These are phyloP conservation scores for Singerocomus rubriflavus DNA, from an alignment of 1,284 basidiomycete species.

Conservation along the genomic window DNA sequence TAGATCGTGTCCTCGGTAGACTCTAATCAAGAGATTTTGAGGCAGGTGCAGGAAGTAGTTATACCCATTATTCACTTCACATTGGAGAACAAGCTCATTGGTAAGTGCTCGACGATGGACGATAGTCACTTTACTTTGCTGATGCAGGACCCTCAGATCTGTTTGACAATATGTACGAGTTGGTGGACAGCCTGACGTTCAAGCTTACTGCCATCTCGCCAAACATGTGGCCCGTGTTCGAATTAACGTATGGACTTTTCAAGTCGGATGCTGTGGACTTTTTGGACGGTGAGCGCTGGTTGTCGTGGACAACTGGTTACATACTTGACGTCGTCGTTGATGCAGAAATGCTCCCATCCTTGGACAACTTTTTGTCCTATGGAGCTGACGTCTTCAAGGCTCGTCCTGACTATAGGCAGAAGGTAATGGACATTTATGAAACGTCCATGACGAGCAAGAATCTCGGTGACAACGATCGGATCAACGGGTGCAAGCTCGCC, in stretches of 20 bases:
- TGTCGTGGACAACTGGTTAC: not conserved
- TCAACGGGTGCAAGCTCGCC: slow-evolving; percentile 83
- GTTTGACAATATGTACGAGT: slow-evolving; percentile 86
- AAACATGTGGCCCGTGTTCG: slow-evolving; percentile 86
- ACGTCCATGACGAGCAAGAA: slow-evolving; percentile 70
- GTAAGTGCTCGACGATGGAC: slow-evolving; percentile 37
- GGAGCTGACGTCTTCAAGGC: slow-evolving; percentile 75
- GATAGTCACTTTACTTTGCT: not conserved
- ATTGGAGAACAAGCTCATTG: slow-evolving; percentile 69
- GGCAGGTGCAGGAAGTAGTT: slow-evolving; percentile 78
- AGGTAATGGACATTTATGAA: slow-evolving; percentile 83
- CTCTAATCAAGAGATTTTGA: slow-evolving; percentile 70
- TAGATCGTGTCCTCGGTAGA: slow-evolving; percentile 75
- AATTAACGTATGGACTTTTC: slow-evolving; percentile 82
- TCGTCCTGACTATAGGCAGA: slow-evolving; percentile 74
- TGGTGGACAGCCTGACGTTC: slow-evolving; percentile 85
- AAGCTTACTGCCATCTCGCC: slow-evolving; percentile 75
- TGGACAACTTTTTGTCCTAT: slow-evolving; percentile 90
- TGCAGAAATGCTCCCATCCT: slow-evolving; percentile 84
- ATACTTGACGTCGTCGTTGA: not conserved
- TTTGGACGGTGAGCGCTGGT: slow-evolving; percentile 58
- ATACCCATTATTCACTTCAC: slow-evolving; percentile 79
- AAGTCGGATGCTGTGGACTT: slow-evolving; percentile 84
- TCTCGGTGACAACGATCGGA: slow-evolving; percentile 79
- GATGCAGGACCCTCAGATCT: slow-evolving; percentile 52